A percentile compares a stretch with the other conserved stretches of the same genome.
Conservation (phyloP, 2,329 filamentous ascomycete genomes). For the Pestalotiopsis sp. region DNA sequence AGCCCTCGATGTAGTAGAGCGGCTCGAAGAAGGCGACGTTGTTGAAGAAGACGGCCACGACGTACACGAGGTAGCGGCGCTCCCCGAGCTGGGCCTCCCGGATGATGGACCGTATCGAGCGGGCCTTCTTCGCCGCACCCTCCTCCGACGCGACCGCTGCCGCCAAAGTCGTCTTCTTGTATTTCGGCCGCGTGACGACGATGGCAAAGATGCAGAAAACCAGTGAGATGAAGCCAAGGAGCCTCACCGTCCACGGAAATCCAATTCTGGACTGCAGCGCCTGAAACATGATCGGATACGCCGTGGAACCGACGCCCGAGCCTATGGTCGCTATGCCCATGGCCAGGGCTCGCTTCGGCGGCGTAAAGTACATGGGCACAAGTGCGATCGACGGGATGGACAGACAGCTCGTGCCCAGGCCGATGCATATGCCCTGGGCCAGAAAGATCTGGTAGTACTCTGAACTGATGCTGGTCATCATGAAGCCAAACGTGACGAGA, state of each 20-base stretch:
- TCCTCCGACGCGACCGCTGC: background rate
- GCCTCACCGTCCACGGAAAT: constrained; percentile 4
- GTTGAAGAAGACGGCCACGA: constrained; percentile 8
- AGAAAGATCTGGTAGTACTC: constrained; percentile 8
- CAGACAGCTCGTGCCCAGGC: constrained; percentile 7
- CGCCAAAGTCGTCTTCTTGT: background rate
- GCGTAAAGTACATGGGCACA: constrained; percentile 8
- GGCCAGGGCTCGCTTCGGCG: background rate
- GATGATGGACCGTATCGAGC: background rate
- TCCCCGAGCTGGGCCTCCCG: constrained; percentile 4
- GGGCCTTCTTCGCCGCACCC: background rate
- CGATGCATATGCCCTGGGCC: constrained; percentile 5
- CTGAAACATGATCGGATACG: constrained; percentile 10
- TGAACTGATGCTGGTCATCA: constrained; percentile 7
- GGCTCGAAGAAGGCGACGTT: constrained; percentile 9
- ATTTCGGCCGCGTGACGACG: background rate
- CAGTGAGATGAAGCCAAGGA: constrained; percentile 7
- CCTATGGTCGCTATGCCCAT: constrained; percentile 1
- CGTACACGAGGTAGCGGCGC: background rate
- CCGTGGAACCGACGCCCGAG: background rate
- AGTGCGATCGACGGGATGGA: constrained; percentile 7
- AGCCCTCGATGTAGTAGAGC: constrained; percentile 2
- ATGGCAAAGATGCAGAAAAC: constrained; percentile 6
- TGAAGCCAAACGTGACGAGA: constrained; percentile 15
- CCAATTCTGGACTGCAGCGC: background rate